Base-by-base conservation (phyloP, 2,329 filamentous ascomycete species). In the Elsinoe necatrix region DNA sequence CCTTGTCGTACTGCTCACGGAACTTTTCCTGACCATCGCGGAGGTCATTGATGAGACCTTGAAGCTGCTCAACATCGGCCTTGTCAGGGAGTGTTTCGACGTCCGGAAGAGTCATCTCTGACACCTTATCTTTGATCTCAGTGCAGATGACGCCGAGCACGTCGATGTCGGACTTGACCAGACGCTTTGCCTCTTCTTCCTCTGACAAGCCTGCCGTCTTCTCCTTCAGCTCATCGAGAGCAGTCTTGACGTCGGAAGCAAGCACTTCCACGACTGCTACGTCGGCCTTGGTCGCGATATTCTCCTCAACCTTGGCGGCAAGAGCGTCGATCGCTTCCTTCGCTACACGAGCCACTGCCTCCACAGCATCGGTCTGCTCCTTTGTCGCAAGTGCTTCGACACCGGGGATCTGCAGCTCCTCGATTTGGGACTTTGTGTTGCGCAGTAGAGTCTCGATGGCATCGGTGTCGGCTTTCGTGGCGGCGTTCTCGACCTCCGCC, bases 381-480 rank as follows among this genome's bases (percentile, higher is more conserved):
- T 80, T 78, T 29, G 75, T 80, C 8, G 90, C 83, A 1, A 82
- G 75, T 57, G 87, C 83, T 31, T 90, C 86, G 2, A 83, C 80
- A 52, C 91, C 76, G 0, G 80, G 76, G 23, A 81, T 68, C 4
- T 70, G 81, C 51, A 95, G 80, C 58, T 95, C 90, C 58, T 96
- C 92, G 8, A 97, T 75, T 47, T 87, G 87, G 4, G 85, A 83
- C 68, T 96, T 96, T 29, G 90, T 91, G 68, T 95, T 95, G 41
- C 86, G 83, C 11, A 97, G 78, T 50, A 97, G 83, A 0, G 87
- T 95, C 70, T 96, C 92, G 58, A 97, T 91, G 9, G 89, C 89
- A 60, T 92, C 83, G 0, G 91, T 88, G 63, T 97, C 91, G 62
- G 95, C 89, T 67, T 88, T 88, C 29, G 78, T 83, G 4, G 86